Evolutionary conservation across 1,284 basidiomycete genomes (phyloP).

Genomic region (Leccinum subrobustum): DNA sequence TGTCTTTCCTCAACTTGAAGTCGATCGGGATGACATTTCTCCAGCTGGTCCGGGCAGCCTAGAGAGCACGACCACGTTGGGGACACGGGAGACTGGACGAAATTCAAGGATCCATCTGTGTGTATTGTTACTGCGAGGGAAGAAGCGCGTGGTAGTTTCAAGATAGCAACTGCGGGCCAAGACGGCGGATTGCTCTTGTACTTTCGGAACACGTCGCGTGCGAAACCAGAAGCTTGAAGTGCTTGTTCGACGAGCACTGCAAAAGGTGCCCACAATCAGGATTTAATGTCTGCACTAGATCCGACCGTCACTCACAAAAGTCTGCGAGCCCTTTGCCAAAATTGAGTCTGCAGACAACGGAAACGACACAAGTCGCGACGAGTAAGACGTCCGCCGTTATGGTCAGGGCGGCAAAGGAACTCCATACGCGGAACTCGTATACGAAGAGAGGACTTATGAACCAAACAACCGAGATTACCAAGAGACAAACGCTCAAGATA

Average conservation of each 20-base stretch:
- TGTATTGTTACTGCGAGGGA: neutral
- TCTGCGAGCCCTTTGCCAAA: constrained; percentile 52
- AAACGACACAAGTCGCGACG: constrained; percentile 38
- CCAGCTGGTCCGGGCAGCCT: neutral
- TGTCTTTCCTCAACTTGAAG: neutral
- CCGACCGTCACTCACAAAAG: constrained; percentile 37
- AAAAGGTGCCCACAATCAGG: neutral
- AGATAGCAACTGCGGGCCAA: neutral
- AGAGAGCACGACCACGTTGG: constrained; percentile 7
- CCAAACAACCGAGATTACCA: constrained; percentile 41
- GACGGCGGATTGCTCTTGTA: neutral
- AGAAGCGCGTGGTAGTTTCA: neutral
- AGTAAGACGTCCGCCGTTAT: constrained; percentile 42
- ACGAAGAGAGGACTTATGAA: constrained; percentile 50
- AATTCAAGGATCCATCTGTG: neutral
- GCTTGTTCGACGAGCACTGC: constrained; percentile 19
- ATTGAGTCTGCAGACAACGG: constrained; percentile 46
- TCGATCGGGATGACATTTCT: neutral
- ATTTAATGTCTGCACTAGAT: neutral
- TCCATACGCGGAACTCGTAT: constrained; percentile 48
- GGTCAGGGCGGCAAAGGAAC: constrained; percentile 48
- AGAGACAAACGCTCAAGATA: constrained; percentile 40
- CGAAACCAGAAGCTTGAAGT: constrained; percentile 18
- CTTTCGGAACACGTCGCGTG: constrained; percentile 16
- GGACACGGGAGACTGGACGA: constrained; percentile 1